A percentile compares a stretch with the other conserved stretches of the same genome.
Evolutionary conservation across 2,329 filamentous ascomycete genomes (phyloP).

Genomic region (Didymella arachidicola): DNA sequence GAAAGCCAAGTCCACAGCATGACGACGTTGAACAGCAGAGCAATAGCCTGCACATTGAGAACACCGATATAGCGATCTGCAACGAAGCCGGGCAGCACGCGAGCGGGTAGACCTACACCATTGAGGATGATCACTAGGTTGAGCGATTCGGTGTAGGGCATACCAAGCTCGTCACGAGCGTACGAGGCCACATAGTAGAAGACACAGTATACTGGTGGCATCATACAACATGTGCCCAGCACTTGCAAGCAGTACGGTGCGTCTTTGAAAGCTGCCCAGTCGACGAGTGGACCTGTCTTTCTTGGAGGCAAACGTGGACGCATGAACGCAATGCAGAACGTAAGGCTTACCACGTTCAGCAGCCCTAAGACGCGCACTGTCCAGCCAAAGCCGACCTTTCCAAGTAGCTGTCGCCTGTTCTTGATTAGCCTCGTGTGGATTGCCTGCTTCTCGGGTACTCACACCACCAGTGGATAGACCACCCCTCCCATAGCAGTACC

Average conservation of each 20-base stretch:
- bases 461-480: conserved; percentile 64
- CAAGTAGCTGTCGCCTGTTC: conserved; percentile 57
- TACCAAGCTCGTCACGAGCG: conserved; percentile 51
- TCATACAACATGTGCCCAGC: conserved; percentile 56
- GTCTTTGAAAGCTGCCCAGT: conserved; percentile 66
- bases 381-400: conserved; percentile 42
- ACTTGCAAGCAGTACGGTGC: conserved; percentile 61
- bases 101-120: conserved; percentile 62
- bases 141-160: conserved; percentile 61
- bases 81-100: conserved; percentile 62
- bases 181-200: conserved; percentile 43
- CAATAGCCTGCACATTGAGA: conserved; percentile 67
- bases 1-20: conserved; percentile 66
- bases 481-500: conserved; percentile 69
- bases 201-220: conserved; percentile 62
- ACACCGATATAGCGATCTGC: conserved; percentile 64
- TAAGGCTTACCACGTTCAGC: conserved; percentile 45
- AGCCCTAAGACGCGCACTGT: conserved; percentile 55
- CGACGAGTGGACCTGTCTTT: conserved; percentile 61
- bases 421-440: neutral
- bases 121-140: conserved; percentile 66
- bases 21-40: conserved; percentile 53
- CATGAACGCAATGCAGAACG: conserved; percentile 51
- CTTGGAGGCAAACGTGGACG: conserved; percentile 59
- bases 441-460: conserved; percentile 7